These are phyloP conservation scores for Clohesyomyces aquaticus DNA, from an alignment of 495 filamentous ascomycete species.

Conservation along the genomic window DNA sequence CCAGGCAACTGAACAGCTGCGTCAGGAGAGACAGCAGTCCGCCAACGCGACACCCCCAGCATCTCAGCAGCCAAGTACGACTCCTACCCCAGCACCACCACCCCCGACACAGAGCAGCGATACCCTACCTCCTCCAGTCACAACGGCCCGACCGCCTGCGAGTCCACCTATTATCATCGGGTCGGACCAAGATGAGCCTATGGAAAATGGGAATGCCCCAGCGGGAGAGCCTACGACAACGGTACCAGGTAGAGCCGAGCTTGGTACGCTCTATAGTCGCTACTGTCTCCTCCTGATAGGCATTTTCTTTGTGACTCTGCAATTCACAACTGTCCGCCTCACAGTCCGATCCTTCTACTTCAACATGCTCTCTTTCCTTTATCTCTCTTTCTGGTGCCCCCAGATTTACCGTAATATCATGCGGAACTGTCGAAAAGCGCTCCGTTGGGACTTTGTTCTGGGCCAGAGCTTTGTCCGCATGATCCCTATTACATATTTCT, in stretches of 20 bases:
- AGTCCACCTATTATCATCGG: constrained; percentile 75
- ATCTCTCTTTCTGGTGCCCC: constrained; percentile 88
- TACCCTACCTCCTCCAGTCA: not conserved
- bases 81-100: constrained; percentile 2
- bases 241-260: constrained; percentile 53
- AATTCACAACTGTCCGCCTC: constrained; percentile 74
- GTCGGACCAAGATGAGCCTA: constrained; percentile 77
- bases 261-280: constrained; percentile 76
- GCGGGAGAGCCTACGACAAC: constrained; percentile 35
- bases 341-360: constrained; percentile 70
- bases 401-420: constrained; percentile 89
- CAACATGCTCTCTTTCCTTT: constrained; percentile 67
- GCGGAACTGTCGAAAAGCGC: constrained; percentile 86
- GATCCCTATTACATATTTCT: constrained; percentile 80
- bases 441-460: constrained; percentile 84
- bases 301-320: constrained; percentile 73
- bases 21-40: constrained; percentile 56
- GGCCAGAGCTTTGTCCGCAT: constrained; percentile 80
- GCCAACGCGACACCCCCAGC: constrained; percentile 13
- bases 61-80: not conserved
- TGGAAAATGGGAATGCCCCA: constrained; percentile 52
- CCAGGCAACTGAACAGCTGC: constrained; percentile 78
- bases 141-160: constrained; percentile 41
- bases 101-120: constrained; percentile 31
- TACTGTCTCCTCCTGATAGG: constrained; percentile 74